Evolutionary conservation across 768 basidiomycete species (phyloP), one percentile per base, ranked within the genome.

Genomic region (Termitomyces sp.): DNA sequence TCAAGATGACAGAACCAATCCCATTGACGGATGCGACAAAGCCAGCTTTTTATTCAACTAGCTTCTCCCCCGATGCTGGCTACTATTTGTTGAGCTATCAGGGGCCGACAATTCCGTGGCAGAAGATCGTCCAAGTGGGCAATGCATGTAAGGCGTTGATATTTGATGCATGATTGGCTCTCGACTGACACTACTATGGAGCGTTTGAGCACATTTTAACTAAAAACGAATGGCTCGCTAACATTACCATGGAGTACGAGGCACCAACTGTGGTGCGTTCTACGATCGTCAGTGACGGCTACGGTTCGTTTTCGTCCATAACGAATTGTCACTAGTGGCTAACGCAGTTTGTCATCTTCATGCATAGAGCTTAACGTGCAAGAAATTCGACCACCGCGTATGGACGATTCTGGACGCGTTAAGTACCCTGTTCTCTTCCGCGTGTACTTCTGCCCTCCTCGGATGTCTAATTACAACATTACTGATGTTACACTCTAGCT

Each of bases 401-500:
- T 98, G 86, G 97, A 99, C 64, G 87, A 90, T 65, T 88, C 92
- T 22, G 97, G 97, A n/a, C 85, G 91, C 45, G 92, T 89, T 9
- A 94, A 96, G 70, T 98, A 99, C 67, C 92, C 97, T 1, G 94
- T 98, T 22, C 76, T 99, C 29, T 94, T 98, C 77, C 77, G 82
- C 45, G 91, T 96, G 84, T 95, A 69, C 65, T 78, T 72, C 16
- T 55, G 54, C 49, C 34, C n/a, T 59, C 44, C 46, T 52, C 53
- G 47, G 49, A 55, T 42, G 49, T 44, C 7, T 34, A 26, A 45
- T 39, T 22, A 39, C 15, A 24, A 51, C 58, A 44, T 62, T 36
- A 51, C 34, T 57, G 50, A 53, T 22, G 16, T 53, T 42, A 54
- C 41, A 59, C 34, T 56, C 36, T 64, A 92, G 89, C 10, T 96